phyloP scores from a whole-genome alignment of 345 rosid genomes.

The Psidium friedrichsthalianum region DNA sequence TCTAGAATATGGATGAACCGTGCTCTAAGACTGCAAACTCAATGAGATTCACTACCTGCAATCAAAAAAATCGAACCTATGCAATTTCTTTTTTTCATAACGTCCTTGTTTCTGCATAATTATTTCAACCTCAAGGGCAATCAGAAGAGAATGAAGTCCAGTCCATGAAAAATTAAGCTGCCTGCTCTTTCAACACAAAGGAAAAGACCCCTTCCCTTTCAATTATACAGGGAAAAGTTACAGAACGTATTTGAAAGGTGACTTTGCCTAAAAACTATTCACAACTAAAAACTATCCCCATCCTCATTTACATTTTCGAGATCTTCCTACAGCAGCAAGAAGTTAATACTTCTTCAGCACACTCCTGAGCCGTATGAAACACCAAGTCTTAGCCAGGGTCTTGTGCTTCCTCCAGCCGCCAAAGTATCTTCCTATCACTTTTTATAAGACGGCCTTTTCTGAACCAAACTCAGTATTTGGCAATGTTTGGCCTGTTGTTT shows the following conservation, averaged over 20 bases:
- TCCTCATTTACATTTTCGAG: background rate
- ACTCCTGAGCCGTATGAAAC: constrained; percentile 43
- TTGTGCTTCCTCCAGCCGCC: constrained; percentile 21
- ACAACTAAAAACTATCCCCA: background rate
- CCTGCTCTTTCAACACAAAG: background rate
- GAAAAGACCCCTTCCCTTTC: background rate
- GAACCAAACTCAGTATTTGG: constrained; percentile 53
- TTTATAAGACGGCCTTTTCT: constrained; percentile 60
- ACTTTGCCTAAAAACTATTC: background rate
- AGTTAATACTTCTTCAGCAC: constrained; percentile 45
- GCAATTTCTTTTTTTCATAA: background rate
- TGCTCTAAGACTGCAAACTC: background rate
- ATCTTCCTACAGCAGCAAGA: background rate
- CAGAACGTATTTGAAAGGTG: background rate
- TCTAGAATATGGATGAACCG: background rate
- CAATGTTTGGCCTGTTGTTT: constrained; percentile 48
- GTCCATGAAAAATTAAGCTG: background rate
- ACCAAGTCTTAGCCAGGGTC: constrained; percentile 66
- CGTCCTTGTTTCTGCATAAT: background rate
- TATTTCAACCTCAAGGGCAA: background rate
- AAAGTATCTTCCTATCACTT: constrained; percentile 62
- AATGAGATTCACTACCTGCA: background rate
- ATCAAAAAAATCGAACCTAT: background rate
- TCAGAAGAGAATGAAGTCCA: background rate
- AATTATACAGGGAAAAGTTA: background rate